Percentiles rank a stretch among this genome's conserved stretches.
Conservation (phyloP, 371 early-diverging fungal genomes). For the Mucor velutinosus region DNA sequence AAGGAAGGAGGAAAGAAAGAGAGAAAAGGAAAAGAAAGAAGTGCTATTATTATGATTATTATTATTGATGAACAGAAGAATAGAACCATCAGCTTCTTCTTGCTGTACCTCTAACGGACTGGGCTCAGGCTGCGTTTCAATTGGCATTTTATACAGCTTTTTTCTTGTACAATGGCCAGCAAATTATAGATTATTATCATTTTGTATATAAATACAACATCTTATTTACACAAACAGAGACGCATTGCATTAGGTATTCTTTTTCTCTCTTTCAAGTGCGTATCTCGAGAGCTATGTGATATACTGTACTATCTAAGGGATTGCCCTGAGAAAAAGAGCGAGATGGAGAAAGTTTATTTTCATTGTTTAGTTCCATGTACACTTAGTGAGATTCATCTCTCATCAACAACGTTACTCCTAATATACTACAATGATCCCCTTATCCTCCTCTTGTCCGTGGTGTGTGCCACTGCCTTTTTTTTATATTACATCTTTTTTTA, state of each 20-base stretch:
- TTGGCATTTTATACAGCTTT: neutral
- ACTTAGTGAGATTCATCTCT: neutral
- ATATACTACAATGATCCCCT: neutral
- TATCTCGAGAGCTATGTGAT: neutral
- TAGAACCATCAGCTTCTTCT: constrained; percentile 6
- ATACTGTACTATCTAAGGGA: neutral
- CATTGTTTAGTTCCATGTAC: neutral
- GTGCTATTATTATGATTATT: constrained; percentile 1
- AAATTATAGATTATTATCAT: constrained; percentile 7
- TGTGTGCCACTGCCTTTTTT: constrained; percentile 6
- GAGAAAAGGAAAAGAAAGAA: constrained; percentile 7
- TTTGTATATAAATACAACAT: constrained; percentile 1
- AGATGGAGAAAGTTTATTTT: neutral
- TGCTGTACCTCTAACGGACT: constrained; percentile 22
- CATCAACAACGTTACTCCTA: neutral
- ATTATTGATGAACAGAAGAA: constrained; percentile 5
- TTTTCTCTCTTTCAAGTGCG: neutral
- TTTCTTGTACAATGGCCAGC: constrained; percentile 19
- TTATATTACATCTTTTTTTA: neutral
- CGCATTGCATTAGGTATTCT: constrained; percentile 1
- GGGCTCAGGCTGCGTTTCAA: constrained; percentile 29
- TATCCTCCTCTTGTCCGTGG: neutral
- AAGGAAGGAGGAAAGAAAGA: neutral
- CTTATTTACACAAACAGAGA: constrained; percentile 3
- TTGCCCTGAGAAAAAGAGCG: neutral